Percentiles rank a stretch among this genome's conserved stretches.
These are phyloP conservation scores for Aspergillus awamori DNA, from an alignment of 2,329 filamentous ascomycete genomes.

Conservation along the genomic window DNA sequence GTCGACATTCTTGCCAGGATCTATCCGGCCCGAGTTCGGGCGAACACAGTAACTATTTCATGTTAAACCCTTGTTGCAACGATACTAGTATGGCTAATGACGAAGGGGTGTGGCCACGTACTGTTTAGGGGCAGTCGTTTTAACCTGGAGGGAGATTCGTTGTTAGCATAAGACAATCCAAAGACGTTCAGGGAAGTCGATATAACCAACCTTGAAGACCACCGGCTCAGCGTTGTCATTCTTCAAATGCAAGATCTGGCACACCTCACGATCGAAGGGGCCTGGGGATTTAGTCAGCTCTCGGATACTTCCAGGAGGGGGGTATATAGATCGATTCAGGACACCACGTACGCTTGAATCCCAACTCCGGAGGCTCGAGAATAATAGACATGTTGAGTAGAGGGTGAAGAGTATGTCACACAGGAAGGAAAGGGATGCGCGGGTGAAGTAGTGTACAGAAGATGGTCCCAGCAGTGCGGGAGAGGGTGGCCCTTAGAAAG, in stretches of 20 bases:
- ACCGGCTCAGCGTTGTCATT: constrained; percentile 62
- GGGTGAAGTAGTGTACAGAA: constrained; percentile 13
- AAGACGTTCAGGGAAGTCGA: not conserved
- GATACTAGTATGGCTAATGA: not conserved
- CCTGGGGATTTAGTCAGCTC: constrained; percentile 48
- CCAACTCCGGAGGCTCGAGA: constrained; percentile 86
- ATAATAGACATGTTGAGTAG: constrained; percentile 81
- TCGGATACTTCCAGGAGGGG: constrained; percentile 8
- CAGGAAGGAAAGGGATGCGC: constrained; percentile 19
- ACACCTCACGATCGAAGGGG: constrained; percentile 66
- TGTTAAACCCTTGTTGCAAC: constrained; percentile 25
- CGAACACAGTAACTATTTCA: constrained; percentile 85
- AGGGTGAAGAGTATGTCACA: constrained; percentile 18
- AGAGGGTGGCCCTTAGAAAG: constrained; percentile 5
- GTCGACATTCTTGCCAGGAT: constrained; percentile 85
- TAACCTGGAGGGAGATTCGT: constrained; percentile 66
- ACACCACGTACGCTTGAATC: constrained; percentile 73
- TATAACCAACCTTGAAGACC: constrained; percentile 63
- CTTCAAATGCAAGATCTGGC: constrained; percentile 61
- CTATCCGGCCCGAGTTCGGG: constrained; percentile 94
- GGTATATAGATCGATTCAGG: constrained; percentile 13
- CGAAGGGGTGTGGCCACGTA: constrained; percentile 55
- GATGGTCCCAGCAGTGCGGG: constrained; percentile 8
- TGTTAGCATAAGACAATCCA: constrained; percentile 30
- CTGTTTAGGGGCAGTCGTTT: constrained; percentile 99